These are phyloP conservation scores for Pezicula radicicola DNA, from an alignment of 2,329 filamentous ascomycete genomes.

Conservation along the genomic window DNA sequence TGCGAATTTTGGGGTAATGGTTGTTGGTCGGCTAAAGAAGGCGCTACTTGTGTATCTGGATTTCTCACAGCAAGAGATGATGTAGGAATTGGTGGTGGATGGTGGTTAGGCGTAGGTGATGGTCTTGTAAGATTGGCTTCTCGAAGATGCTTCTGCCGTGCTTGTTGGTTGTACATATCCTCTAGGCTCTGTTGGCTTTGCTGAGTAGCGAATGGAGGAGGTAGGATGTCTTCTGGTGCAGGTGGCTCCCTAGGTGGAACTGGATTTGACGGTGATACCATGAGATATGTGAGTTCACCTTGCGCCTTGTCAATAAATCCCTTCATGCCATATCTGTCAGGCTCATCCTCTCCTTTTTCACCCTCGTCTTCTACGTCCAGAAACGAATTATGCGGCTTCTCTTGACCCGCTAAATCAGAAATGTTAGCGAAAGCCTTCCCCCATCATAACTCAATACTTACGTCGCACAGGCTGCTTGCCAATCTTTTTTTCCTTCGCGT, in stretches of 20 bases:
- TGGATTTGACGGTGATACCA: conserved; percentile 65
- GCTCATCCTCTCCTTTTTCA: conserved; percentile 23
- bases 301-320: conserved; percentile 63
- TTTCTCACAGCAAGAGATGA: conserved; percentile 34
- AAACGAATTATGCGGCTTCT: conserved; percentile 28
- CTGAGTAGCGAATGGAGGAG: conserved; percentile 42
- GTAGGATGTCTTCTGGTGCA: conserved; percentile 57
- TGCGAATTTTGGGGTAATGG: conserved; percentile 37
- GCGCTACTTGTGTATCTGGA: conserved; percentile 45
- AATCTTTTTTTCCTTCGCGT: conserved; percentile 46
- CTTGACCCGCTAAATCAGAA: conserved; percentile 10
- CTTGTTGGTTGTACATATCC: conserved; percentile 26
- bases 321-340: conserved; percentile 52
- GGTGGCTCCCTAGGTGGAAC: conserved; percentile 62
- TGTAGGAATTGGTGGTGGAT: conserved; percentile 47
- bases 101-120: conserved; percentile 55
- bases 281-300: conserved; percentile 64
- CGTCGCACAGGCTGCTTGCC: conserved; percentile 52
- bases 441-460: conserved; percentile 31
- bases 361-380: conserved; percentile 45
- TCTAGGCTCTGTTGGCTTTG: conserved; percentile 33
- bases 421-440: neutral
- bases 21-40: conserved; percentile 47
- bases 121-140: conserved; percentile 49
- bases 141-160: conserved; percentile 55